A percentile compares a stretch with the other conserved stretches of the same genome.
These are phyloP conservation scores for Aspergillus novofumigatus DNA, from an alignment of 2,329 filamentous ascomycete genomes.

Conservation along the genomic window DNA sequence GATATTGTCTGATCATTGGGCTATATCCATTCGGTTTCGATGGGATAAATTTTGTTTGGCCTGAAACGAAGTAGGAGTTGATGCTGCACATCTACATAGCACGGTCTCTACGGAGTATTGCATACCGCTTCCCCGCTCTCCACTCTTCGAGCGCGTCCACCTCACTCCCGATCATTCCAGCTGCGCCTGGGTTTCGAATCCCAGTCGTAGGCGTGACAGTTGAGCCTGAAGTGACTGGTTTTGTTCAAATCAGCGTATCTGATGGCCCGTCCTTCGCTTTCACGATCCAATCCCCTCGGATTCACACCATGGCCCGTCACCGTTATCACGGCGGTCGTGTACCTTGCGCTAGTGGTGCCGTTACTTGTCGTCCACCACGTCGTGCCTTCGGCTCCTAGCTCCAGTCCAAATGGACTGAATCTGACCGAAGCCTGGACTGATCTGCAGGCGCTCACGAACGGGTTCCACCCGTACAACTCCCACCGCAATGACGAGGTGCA, in stretches of 20 bases:
- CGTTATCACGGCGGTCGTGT: constrained; percentile 69
- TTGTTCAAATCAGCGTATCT: constrained; percentile 7
- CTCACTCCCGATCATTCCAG: constrained; percentile 4
- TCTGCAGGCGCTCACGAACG: constrained; percentile 67
- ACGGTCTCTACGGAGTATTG: neutral
- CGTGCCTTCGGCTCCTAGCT: constrained; percentile 63
- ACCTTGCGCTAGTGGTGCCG: constrained; percentile 71
- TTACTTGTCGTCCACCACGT: constrained; percentile 71
- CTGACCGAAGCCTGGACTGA: constrained; percentile 84
- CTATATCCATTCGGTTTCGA: neutral
- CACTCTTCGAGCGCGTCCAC: constrained; percentile 5
- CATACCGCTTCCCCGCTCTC: neutral
- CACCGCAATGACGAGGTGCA: constrained; percentile 76
- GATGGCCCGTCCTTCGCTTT: constrained; percentile 31
- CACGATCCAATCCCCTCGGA: constrained; percentile 51
- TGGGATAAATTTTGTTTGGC: neutral
- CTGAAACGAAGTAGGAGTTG: too few relatives aligned
- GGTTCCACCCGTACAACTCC: constrained; percentile 87
- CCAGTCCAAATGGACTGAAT: constrained; percentile 63
- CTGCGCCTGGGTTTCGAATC: neutral
- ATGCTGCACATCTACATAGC: neutral
- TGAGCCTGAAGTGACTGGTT: neutral
- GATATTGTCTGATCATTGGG: neutral
- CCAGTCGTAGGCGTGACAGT: neutral
- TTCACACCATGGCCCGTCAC: constrained; percentile 81